Percentiles rank a stretch among this genome's conserved stretches.
phyloP scores from a whole-genome alignment of 1,284 basidiomycete genomes.

The Psilocybe mexicana region DNA sequence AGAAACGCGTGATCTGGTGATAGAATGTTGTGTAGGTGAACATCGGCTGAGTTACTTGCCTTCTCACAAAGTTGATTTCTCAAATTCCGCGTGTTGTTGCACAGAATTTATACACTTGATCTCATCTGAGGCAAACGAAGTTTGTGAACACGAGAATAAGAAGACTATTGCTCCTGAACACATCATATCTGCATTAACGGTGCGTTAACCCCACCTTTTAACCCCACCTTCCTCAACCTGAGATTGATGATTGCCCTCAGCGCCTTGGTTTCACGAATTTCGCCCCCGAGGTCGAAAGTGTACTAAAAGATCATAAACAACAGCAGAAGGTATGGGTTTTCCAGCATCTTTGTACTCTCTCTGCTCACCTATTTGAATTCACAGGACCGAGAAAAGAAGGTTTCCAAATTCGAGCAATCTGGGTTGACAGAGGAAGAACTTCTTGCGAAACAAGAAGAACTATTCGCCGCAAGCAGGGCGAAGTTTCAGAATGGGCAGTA shows the following conservation, averaged over 20 bases:
- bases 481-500: slow-evolving; percentile 35
- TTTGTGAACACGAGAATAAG: slow-evolving; percentile 98
- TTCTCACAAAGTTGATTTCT: slow-evolving; percentile 14
- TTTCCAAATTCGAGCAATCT: slow-evolving; percentile 86
- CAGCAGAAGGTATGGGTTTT: slow-evolving; percentile 76
- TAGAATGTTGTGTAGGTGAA: slow-evolving; percentile 98
- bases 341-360: slow-evolving; percentile 3
- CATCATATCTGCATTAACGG: slow-evolving; percentile 90
- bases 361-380: slow-evolving; percentile 11
- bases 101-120: slow-evolving; percentile 98
- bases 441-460: slow-evolving; percentile 81
- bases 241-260: slow-evolving; percentile 36
- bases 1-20: slow-evolving; percentile 94
- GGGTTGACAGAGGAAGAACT: slow-evolving; percentile 93
- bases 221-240: neutral
- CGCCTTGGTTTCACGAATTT: slow-evolving; percentile 90
- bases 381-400: slow-evolving; percentile 86
- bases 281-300: slow-evolving; percentile 86
- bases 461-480: slow-evolving; percentile 88
- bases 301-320: slow-evolving; percentile 93
- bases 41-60: slow-evolving; percentile 21
- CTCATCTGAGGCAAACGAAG: slow-evolving; percentile 96
- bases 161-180: slow-evolving; percentile 99
- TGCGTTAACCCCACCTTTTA: slow-evolving; percentile 32
- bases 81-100: slow-evolving; percentile 1